Percentiles rank a stretch among this genome's conserved stretches.
Evolutionary conservation across 169 alveolate species (phyloP).

Genomic region (Eimeria praecox): DNA sequence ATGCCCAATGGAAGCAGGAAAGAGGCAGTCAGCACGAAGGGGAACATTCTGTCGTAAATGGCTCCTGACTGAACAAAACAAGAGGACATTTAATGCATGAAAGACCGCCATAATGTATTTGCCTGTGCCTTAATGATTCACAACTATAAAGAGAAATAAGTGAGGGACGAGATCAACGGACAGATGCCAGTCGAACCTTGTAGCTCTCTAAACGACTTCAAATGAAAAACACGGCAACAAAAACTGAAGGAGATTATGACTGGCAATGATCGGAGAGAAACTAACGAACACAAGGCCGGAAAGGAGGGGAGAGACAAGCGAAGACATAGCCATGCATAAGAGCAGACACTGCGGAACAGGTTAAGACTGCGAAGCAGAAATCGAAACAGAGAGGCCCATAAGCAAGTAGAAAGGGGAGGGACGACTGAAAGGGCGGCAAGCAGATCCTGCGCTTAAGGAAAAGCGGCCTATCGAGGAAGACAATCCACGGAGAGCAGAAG

Average conservation of each 20-base stretch:
- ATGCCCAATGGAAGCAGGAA: slow-evolving; percentile 51
- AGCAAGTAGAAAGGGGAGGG: background rate
- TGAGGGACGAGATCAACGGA: background rate
- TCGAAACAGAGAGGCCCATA: background rate
- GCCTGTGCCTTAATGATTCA: background rate
- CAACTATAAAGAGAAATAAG: background rate
- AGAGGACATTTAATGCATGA: background rate
- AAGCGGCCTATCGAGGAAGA: background rate
- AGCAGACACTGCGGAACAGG: background rate
- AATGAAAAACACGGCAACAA: background rate
- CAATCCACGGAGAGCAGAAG: background rate
- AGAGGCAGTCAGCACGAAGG: slow-evolving; percentile 49
- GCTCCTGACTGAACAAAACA: slow-evolving; percentile 38
- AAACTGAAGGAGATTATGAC: background rate
- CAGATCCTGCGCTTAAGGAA: background rate
- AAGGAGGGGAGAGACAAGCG: background rate
- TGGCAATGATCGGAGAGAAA: background rate
- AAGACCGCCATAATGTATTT: background rate
- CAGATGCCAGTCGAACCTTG: background rate
- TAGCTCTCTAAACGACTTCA: background rate
- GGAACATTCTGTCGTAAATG: slow-evolving; percentile 51
- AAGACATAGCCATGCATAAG: background rate
- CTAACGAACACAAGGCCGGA: no score
- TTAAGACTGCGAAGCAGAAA: background rate
- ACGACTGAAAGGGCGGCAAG: background rate